Percentiles rank a stretch among this genome's conserved stretches.
phyloP scores from a whole-genome alignment of 257 asterid species.

The Misopates orontium region DNA sequence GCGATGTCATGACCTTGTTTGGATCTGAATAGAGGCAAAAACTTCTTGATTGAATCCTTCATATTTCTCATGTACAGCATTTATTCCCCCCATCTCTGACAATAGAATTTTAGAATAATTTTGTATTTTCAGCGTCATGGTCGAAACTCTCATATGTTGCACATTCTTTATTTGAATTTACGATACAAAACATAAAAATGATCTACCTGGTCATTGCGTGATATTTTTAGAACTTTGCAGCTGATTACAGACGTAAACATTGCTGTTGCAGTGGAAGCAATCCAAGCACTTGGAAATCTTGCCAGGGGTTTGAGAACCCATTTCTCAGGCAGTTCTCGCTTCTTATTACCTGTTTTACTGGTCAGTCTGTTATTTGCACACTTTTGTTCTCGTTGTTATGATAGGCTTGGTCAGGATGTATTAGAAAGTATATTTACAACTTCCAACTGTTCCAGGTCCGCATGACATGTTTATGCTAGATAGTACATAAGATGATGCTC shows the following conservation, averaged over 20 bases:
- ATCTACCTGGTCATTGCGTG: slow-evolving; percentile 21
- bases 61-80: slow-evolving; percentile 4
- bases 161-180: slow-evolving; percentile 19
- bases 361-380: slow-evolving; percentile 43
- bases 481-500: not conserved
- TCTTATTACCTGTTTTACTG: slow-evolving; percentile 82
- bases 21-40: not conserved
- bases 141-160: no score
- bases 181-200: slow-evolving; percentile 21
- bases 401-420: slow-evolving; percentile 13
- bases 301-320: slow-evolving; percentile 90
- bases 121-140: no score
- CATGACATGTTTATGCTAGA: not conserved
- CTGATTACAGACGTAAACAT: slow-evolving; percentile 95
- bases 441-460: not conserved
- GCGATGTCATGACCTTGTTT: not conserved
- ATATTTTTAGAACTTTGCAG: slow-evolving; percentile 52
- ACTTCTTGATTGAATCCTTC: not conserved
- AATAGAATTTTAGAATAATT: no score
- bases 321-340: slow-evolving; percentile 84
- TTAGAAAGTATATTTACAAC: not conserved
- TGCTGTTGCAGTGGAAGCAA: slow-evolving; percentile 98
- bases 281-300: slow-evolving; percentile 96
- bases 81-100: not conserved
- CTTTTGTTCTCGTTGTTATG: slow-evolving; percentile 6